These are phyloP conservation scores for Lagenidium giganteum DNA, from an alignment of 352 stramenopile species.

Conservation along the genomic window DNA sequence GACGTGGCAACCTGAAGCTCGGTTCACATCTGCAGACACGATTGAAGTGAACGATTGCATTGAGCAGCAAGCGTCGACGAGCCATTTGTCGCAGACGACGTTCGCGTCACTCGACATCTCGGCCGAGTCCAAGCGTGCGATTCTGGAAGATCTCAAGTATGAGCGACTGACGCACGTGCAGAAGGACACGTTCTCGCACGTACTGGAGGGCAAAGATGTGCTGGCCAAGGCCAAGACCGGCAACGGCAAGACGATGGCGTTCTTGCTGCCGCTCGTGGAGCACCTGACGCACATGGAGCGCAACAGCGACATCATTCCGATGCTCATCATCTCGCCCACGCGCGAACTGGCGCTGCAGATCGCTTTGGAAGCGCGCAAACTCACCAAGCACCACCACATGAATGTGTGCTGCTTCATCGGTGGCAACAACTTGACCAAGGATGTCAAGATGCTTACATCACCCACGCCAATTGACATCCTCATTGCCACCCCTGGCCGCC, in stretches of 20 bases:
- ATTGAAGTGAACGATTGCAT: too few relatives aligned
- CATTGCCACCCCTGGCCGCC: conserved; percentile 94
- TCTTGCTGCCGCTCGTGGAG: conserved; percentile 87
- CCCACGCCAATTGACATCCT: conserved; percentile 95
- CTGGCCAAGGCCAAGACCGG: conserved; percentile 91
- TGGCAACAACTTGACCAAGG: conserved; percentile 93
- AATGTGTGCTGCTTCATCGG: conserved; percentile 96
- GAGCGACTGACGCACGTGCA: conserved; percentile 89
- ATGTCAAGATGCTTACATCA: conserved; percentile 88
- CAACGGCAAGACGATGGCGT: conserved; percentile 93
- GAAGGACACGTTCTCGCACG: conserved; percentile 80
- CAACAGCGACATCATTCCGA: conserved; percentile 89
- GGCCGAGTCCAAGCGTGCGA: conserved; percentile 49
- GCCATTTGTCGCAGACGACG: conserved; percentile 50
- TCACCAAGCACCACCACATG: conserved; percentile 95
- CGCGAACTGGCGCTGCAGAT: conserved; percentile 99
- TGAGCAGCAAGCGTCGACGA: conserved; percentile 23
- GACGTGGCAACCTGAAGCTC: too few relatives aligned
- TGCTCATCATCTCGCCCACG: conserved; percentile 97
- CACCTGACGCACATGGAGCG: conserved; percentile 86
- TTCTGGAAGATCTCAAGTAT: conserved; percentile 82
- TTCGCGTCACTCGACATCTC: conserved; percentile 58
- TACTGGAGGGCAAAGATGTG: conserved; percentile 86
- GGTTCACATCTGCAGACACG: too few relatives aligned
- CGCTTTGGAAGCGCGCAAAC: conserved; percentile 95